Evolutionary conservation across 176 grass and related monocot species (phyloP).

Genomic region (Eleusine coracana): DNA sequence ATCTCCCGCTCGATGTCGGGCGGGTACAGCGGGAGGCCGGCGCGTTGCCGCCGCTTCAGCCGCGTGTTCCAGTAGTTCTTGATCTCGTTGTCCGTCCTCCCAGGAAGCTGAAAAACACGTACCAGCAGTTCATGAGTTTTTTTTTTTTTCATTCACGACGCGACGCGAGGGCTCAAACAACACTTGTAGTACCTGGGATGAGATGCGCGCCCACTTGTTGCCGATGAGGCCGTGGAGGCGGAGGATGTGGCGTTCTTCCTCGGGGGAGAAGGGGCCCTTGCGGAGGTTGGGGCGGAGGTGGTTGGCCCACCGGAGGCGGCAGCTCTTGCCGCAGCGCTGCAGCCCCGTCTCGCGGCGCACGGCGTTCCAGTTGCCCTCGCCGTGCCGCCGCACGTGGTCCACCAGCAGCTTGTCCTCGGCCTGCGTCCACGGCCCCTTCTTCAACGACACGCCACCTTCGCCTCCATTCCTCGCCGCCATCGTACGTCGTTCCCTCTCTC

Average conservation of each 20-base stretch:
- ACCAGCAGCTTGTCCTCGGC: conserved; percentile 74
- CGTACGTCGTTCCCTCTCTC: not conserved
- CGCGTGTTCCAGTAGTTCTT: conserved; percentile 96
- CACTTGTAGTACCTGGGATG: conserved; percentile 46
- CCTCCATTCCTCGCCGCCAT: conserved; percentile 35
- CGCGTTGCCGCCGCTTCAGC: conserved; percentile 71
- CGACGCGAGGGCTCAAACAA: no score
- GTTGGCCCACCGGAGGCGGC: conserved; percentile 91
- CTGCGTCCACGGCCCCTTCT: conserved; percentile 94
- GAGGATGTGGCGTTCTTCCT: conserved; percentile 80
- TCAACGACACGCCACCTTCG: conserved; percentile 16
- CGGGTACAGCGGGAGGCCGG: conserved; percentile 64
- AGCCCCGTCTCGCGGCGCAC: conserved; percentile 78
- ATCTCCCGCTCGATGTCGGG: conserved; percentile 61
- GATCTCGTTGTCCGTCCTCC: conserved; percentile 92
- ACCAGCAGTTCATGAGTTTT: no score
- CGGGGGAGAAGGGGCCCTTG: conserved; percentile 83
- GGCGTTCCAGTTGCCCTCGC: conserved; percentile 88
- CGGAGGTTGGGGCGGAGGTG: conserved; percentile 93
- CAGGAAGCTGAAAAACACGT: conserved; percentile 46
- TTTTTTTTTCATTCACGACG: no score
- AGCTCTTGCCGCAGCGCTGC: conserved; percentile 90
- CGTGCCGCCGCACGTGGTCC: conserved; percentile 78
- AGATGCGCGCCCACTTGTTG: conserved; percentile 89
- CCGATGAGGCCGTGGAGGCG: conserved; percentile 74